Percentiles rank a stretch among this genome's conserved stretches.
phyloP scores from a whole-genome alignment of 768 basidiomycete genomes.

The Amanita brunnescens region DNA sequence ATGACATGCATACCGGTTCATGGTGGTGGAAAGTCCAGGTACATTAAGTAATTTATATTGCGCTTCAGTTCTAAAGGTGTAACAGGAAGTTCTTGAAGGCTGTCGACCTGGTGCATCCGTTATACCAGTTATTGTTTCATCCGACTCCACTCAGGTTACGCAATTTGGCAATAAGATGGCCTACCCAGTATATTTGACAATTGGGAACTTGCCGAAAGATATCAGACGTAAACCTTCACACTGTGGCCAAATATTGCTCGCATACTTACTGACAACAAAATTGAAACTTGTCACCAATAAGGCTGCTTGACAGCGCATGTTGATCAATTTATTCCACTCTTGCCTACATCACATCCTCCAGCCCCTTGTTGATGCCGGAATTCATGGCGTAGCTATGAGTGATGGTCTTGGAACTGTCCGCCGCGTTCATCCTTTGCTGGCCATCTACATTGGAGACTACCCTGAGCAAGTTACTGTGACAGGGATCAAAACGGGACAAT shows the following conservation, averaged over 20 bases:
- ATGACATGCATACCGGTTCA: slow-evolving; percentile 28
- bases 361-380: not conserved
- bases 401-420: not conserved
- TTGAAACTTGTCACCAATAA: slow-evolving; percentile 22
- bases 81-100: slow-evolving; percentile 9
- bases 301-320: slow-evolving; percentile 15
- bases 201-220: slow-evolving; percentile 29
- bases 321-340: slow-evolving; percentile 29
- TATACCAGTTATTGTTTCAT: slow-evolving; percentile 29
- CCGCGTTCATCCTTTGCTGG: not conserved
- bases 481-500: not conserved
- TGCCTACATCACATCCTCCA: too few relatives aligned
- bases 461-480: slow-evolving; percentile 1
- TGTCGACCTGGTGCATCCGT: slow-evolving; percentile 20
- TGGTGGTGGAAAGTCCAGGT: slow-evolving; percentile 42
- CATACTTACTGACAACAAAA: slow-evolving; percentile 30
- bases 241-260: slow-evolving; percentile 28
- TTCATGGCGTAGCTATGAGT: not conserved
- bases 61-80: not conserved
- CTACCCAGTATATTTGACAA: slow-evolving; percentile 35
- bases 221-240: slow-evolving; percentile 22
- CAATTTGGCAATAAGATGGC: slow-evolving; percentile 28
- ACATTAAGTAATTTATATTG: slow-evolving; percentile 6
- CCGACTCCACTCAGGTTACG: slow-evolving; percentile 33
- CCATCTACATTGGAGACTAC: not conserved